phyloP scores from a whole-genome alignment of 2,329 filamentous ascomycete genomes.

The Pseudofabraea citricarpa region DNA sequence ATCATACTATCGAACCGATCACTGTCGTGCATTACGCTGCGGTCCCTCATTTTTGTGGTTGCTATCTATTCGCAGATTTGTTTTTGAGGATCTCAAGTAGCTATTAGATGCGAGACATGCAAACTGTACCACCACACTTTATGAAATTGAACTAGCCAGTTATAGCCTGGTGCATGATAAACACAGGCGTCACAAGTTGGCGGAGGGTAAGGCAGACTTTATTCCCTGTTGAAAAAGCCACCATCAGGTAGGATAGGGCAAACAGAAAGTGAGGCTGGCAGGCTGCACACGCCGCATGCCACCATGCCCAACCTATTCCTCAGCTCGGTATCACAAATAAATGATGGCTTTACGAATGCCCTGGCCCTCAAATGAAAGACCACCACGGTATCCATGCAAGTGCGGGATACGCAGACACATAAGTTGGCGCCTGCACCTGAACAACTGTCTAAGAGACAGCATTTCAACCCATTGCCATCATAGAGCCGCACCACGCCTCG shows the following conservation, averaged over 20 bases:
- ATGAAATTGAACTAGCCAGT: neutral
- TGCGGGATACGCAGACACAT: no score
- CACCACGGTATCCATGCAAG: no score
- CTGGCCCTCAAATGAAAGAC: no score
- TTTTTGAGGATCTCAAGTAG: neutral
- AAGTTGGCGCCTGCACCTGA: no score
- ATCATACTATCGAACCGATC: neutral
- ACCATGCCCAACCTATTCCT: neutral
- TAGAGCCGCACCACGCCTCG: neutral
- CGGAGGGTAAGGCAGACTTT: no score
- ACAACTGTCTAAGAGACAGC: no score
- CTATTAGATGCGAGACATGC: neutral
- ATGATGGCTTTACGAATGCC: no score
- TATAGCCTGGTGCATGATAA: no score
- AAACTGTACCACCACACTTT: neutral
- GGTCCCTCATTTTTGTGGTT: neutral
- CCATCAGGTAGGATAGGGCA: no score
- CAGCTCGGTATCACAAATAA: neutral
- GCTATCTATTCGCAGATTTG: neutral
- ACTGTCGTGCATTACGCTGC: neutral
- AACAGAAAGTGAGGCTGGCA: neutral
- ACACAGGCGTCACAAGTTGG: no score
- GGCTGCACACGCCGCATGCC: neutral
- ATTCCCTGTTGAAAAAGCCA: neutral
- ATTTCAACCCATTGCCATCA: no score